A percentile compares a stretch with the other conserved stretches of the same genome.
These are phyloP conservation scores for Hortiboletus flavorubellus DNA, from an alignment of 768 basidiomycete genomes.

Conservation along the genomic window DNA sequence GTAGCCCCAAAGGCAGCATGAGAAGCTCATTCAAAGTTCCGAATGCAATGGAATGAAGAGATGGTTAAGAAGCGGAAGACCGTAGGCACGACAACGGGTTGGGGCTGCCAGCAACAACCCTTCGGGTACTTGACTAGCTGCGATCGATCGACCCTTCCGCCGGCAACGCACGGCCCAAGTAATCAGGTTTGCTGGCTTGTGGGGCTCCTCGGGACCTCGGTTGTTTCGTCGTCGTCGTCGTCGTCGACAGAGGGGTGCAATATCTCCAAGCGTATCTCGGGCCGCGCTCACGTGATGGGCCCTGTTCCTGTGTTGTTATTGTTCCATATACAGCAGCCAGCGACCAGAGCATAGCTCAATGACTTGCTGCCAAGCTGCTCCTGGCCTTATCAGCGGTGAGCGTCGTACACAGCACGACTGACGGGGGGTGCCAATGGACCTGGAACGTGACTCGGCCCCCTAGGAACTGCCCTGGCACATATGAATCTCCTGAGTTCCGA, in stretches of 20 bases:
- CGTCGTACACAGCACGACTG: too few relatives aligned
- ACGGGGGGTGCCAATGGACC: not conserved
- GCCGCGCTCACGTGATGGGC: too few relatives aligned
- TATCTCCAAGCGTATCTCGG: not conserved
- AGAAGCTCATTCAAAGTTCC: constrained; percentile 5
- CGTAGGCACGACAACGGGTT: constrained; percentile 11
- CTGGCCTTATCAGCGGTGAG: not conserved
- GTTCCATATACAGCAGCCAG: too few relatives aligned
- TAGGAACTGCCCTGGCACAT: constrained; percentile 6
- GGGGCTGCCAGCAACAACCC: not conserved
- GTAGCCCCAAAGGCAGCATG: not conserved
- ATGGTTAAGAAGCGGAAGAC: not conserved
- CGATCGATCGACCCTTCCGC: not conserved
- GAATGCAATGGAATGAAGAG: not conserved
- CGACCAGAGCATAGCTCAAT: not conserved
- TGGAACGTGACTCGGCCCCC: not conserved
- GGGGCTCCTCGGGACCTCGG: constrained; percentile 16
- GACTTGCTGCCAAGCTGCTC: not conserved
- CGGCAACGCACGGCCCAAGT: not conserved
- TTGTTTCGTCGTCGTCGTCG: not conserved
- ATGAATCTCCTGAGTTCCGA: constrained; percentile 1
- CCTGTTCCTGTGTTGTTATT: not conserved
- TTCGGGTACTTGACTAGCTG: not conserved
- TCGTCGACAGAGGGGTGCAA: not conserved
- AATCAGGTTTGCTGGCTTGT: not conserved